Base-by-base conservation (phyloP, 345 rosid genomes). In the Rhodamnia argentea region DNA sequence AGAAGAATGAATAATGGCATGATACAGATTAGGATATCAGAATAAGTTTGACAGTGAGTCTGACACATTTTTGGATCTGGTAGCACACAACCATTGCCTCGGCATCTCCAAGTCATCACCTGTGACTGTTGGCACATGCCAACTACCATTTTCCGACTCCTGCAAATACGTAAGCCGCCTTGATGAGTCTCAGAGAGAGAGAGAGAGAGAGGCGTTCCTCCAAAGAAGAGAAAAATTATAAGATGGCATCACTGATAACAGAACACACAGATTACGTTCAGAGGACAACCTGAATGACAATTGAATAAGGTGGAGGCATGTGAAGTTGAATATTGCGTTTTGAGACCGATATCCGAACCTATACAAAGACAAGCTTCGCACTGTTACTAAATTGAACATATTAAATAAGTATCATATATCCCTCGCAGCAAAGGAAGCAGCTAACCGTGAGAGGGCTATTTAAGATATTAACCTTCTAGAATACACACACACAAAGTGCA, bases 241-340 rank as follows among this genome's bases (percentile, higher is more conserved):
- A 37, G 81, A 70, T 37, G 40, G 15, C 14, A 58, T 58, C 26
- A 58, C 64, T 26, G 64, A 37, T 37, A 20, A 18, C 81, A 18
- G 81, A 22, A 70, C 81, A 32, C 37, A 76, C 22, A 76, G 55
- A 76, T 27, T 37, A 51, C 29, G 20, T 55, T 37, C 70, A 84
- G 57, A 29, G 32, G 32, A 81, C 76, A 82, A 97, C 99, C 99
- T 96, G 99, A 92, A 94, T 96, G 88, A 97, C 95, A 70, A 91
- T 94, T 27, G 99, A 97, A 91, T 94, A 97, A 13, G 99, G 98
- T 4, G 99, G 99, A 42, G 99, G 99, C 99, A 94, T 95, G 85
- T 87, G 94, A 7, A 97, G 89, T 47, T 50, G 84, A 84, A 94
- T 84, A 42, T 96, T 96, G 29, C 85, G 83, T 64, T 88, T 90